Evolutionary conservation across 2,329 filamentous ascomycete genomes (phyloP).

Genomic region (Botryotinia convoluta): DNA sequence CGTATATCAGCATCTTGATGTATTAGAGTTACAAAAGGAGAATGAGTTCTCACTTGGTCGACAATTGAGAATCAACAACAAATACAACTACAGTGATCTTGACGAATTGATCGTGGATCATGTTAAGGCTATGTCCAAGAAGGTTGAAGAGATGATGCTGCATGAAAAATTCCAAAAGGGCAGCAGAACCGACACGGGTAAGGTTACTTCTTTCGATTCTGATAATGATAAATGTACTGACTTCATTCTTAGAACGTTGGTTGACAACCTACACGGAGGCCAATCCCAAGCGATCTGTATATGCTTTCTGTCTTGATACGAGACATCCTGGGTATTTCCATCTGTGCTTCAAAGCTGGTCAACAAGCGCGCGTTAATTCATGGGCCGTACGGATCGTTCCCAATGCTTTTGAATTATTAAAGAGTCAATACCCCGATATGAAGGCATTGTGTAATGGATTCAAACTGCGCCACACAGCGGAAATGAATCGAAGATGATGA

Average conservation of each 20-base stretch:
- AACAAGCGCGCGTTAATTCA: conserved; percentile 66
- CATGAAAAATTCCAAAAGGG: conserved; percentile 91
- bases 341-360: conserved; percentile 92
- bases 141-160: conserved; percentile 93
- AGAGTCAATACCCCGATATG: conserved; percentile 91
- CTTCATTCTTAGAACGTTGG: conserved; percentile 71
- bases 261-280: conserved; percentile 93
- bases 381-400: conserved; percentile 91
- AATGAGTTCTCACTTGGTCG: conserved; percentile 93
- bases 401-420: conserved; percentile 87
- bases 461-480: conserved; percentile 52
- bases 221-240: conserved; percentile 12
- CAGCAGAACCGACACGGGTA: conserved; percentile 80
- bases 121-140: conserved; percentile 95
- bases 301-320: conserved; percentile 91
- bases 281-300: conserved; percentile 89
- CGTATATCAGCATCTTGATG: conserved; percentile 97
- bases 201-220: conserved; percentile 41
- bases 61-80: conserved; percentile 79
- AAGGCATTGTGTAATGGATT: conserved; percentile 94
- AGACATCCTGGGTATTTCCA: conserved; percentile 93
- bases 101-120: conserved; percentile 97
- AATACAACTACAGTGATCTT: conserved; percentile 90
- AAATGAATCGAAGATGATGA: conserved; percentile 29
- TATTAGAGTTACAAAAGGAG: conserved; percentile 93